Evolutionary conservation across 1,139 yeast genomes (phyloP), one percentile per base, ranked within the genome.

Genomic region (Suhomyces guaymorum): DNA sequence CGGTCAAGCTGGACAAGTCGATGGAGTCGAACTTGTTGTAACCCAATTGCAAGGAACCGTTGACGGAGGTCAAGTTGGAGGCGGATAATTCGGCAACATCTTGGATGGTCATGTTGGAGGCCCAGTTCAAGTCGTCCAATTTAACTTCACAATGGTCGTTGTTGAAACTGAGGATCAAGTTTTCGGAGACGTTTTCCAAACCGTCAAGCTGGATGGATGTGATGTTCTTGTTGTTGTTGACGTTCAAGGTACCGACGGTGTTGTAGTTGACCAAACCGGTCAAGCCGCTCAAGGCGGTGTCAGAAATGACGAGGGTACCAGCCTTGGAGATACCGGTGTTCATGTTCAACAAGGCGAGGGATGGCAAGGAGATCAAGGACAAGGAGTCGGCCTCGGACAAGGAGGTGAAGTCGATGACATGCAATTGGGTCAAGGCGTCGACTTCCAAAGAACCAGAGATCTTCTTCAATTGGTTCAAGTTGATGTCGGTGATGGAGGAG

Each of bases 141-240:
- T 48, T 55, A 42, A 70, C 60, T 24, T 59, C 56, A 51, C 72
- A 66, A 28, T 64, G 52, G 52, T 70, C 75, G 46, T 61, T 55
- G 60, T 70, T 70, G 62, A 70, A 70, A 43, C 68, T 57, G 41
- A 70, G 56, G 38, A 66, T 61, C 50, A 70, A 60, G 39, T 57
- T 57, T 39, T 65, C 66, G 26, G 59, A 42, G 34, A 67, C 73
- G 13, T 57, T 37, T 47, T 59, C 39, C 49, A 70, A 63, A 35
- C 52, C 52, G n/a, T 54, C 43, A 47, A 70, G 66, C 38, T 65
- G 65, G 37, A 70, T 56, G 17, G 43, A 22, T 11, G 73, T 47
- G 46, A 70, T 60, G 52, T 70, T 70, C 47, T 70, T 70, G 60
- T 70, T 70, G 54, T 70, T 70, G 57, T 70, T 68, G 44, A 70